phyloP scores from a whole-genome alignment of 495 filamentous ascomycete species.

The Talaromyces liani region DNA sequence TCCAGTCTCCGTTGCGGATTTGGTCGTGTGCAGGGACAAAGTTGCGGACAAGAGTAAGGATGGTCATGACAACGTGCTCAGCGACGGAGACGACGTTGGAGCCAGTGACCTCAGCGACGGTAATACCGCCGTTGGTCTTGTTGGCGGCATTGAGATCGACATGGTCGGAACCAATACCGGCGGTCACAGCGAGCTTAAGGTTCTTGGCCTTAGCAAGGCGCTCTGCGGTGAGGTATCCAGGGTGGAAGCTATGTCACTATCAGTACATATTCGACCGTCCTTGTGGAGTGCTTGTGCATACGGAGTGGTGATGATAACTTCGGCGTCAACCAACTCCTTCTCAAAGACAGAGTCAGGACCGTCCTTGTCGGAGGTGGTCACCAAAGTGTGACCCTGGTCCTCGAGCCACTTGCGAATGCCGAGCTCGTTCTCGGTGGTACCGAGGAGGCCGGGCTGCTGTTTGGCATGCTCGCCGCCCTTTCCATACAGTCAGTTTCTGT shows the following conservation, averaged over 20 bases:
- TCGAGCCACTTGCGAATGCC: conserved; percentile 95
- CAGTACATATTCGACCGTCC: not conserved
- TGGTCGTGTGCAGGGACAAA: conserved; percentile 96
- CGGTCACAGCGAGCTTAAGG: conserved; percentile 91
- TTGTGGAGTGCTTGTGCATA: conserved; percentile 37
- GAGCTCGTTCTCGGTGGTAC: conserved; percentile 96
- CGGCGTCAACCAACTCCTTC: conserved; percentile 89
- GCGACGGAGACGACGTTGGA: conserved; percentile 87
- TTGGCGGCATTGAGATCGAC: conserved; percentile 96
- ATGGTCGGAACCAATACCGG: conserved; percentile 97
- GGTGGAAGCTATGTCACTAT: conserved; percentile 71
- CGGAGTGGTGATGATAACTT: conserved; percentile 99
- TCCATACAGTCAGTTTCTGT: too few species aligned
- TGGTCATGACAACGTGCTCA: conserved; percentile 98
- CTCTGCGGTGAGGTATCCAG: conserved; percentile 93
- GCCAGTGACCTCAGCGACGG: conserved; percentile 94
- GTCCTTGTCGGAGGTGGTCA: conserved; percentile 97
- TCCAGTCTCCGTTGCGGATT: conserved; percentile 82
- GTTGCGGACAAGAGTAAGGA: conserved; percentile 92
- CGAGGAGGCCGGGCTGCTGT: conserved; percentile 78
- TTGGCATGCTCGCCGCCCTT: conserved; percentile 62
- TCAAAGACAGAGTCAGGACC: conserved; percentile 90
- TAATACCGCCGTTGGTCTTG: conserved; percentile 96
- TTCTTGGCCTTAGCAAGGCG: conserved; percentile 98
- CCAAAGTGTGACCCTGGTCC: conserved; percentile 86